Base-by-base conservation (phyloP, 768 basidiomycete genomes). In the Agaricus bisporus region DNA sequence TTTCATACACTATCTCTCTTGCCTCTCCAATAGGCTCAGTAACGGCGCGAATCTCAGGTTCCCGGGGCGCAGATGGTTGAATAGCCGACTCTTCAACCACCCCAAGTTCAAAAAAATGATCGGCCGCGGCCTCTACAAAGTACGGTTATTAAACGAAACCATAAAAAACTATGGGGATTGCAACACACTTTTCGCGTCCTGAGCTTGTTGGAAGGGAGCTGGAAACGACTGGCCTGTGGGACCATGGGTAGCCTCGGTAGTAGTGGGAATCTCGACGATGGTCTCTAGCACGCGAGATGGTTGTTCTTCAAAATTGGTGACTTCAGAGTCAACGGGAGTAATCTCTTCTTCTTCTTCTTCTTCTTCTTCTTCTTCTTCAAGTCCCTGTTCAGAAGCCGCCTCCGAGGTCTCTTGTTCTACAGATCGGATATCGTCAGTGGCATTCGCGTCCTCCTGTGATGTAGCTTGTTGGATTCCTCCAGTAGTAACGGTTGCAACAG, bases 241-340 rank as follows among this genome's bases (percentile, higher is more conserved):
- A 29, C 12, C 42, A 32, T 38, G 25, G 18, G 49, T 58, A 25
- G 58, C 51, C 47, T 56, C 60, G 38, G 61, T 45, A 41, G 29
- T 43, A 43, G 10, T 35, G 35, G 52, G 35, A 36, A 2, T 17
- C 38, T 39, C 12, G 17, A 12, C 6, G 17, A 39, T n/a, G 2
- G 38, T 39, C 15, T 39, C 38, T 39, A 39, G 38, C 15, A 39
- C 38, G 12, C 38, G 38, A 39, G 10, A 5, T n/a, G 12, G 38
- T 7, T n/a, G 38, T 17, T 17, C 35, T 20, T 54, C 56, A 32
- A 32, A 32, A 11, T 32, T 32, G 1, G 14, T 22, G 4, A 22
- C 22, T 22, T 22, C 22, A 22, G 22, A 22, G 4, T 22, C 17
- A 51, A 41, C 39, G 7, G 36, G 44, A 43, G 37, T n/a, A 39